These are phyloP conservation scores for Termitomyces sp. DNA, from an alignment of 768 basidiomycete species.

Conservation along the genomic window DNA sequence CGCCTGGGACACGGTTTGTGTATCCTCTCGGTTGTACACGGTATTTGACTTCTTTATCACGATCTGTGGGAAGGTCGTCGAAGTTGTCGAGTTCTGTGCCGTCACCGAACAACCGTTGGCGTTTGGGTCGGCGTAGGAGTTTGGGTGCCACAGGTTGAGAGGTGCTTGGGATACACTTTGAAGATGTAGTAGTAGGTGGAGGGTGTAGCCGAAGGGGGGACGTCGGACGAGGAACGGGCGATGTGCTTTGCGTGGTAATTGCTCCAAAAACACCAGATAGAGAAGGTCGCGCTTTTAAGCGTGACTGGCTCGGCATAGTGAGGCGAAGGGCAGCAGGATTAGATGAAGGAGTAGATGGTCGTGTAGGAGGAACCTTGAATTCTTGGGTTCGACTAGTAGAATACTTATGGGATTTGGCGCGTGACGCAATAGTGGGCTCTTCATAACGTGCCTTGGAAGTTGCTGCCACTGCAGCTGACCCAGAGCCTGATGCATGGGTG, in stretches of 20 bases:
- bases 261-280: constrained; percentile 74
- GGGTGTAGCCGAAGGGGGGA: constrained; percentile 38
- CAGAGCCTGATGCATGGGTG: constrained; percentile 56
- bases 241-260: constrained; percentile 46
- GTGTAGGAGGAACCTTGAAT: constrained; percentile 68
- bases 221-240: constrained; percentile 44
- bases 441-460: constrained; percentile 60
- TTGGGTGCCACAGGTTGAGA: constrained; percentile 52
- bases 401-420: constrained; percentile 67
- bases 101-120: constrained; percentile 73
- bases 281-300: constrained; percentile 70
- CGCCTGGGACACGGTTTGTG: constrained; percentile 60
- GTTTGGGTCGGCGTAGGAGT: constrained; percentile 74
- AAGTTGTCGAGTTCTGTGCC: constrained; percentile 88
- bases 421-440: constrained; percentile 77
- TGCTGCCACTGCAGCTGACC: constrained; percentile 33
- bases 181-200: constrained; percentile 50
- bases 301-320: constrained; percentile 84
- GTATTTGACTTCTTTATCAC: constrained; percentile 75
- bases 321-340: constrained; percentile 76
- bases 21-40: constrained; percentile 72
- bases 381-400: constrained; percentile 68
- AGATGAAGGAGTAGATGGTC: constrained; percentile 77
- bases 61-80: constrained; percentile 84
- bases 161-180: constrained; percentile 35